These are phyloP conservation scores for Candida sphagnicola DNA, from an alignment of 805 yeast species.

Conservation along the genomic window DNA sequence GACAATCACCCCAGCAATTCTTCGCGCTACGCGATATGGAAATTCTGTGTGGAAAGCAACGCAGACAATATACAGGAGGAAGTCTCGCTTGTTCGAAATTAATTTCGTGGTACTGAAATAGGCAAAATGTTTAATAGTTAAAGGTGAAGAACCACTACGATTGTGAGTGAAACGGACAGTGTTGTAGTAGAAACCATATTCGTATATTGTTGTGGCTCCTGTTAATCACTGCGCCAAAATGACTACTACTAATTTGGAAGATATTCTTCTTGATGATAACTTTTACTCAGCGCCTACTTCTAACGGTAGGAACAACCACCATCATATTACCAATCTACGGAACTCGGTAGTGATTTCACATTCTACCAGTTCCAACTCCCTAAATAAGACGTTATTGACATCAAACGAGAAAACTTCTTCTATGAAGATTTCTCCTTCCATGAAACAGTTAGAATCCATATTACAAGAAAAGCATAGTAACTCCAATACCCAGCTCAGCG, in stretches of 20 bases:
- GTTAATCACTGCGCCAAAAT: background rate
- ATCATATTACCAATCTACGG: conserved; percentile 22
- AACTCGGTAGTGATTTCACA: conserved; percentile 24
- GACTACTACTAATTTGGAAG: conserved; percentile 19
- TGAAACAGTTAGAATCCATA: conserved; percentile 37
- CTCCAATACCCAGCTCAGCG: background rate
- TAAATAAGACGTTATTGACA: conserved; percentile 13
- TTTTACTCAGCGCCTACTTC: conserved; percentile 28
- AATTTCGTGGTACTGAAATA: no score
- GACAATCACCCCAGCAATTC: no score
- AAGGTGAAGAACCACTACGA: no score
- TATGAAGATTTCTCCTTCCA: conserved; percentile 38
- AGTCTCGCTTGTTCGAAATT: no score
- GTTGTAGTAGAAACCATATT: no score
- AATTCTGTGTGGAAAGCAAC: no score
- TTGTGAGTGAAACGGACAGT: no score
- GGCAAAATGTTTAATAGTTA: no score
- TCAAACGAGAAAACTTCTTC: conserved; percentile 15
- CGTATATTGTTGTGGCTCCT: background rate
- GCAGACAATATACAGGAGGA: no score
- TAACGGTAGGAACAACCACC: conserved; percentile 12
- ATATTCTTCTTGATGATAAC: conserved; percentile 26
- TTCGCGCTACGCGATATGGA: no score
- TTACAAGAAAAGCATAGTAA: conserved; percentile 17
- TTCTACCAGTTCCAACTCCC: conserved; percentile 22